Conservation (phyloP, 495 filamentous ascomycete genomes). For the Neurospora sp. region DNA sequence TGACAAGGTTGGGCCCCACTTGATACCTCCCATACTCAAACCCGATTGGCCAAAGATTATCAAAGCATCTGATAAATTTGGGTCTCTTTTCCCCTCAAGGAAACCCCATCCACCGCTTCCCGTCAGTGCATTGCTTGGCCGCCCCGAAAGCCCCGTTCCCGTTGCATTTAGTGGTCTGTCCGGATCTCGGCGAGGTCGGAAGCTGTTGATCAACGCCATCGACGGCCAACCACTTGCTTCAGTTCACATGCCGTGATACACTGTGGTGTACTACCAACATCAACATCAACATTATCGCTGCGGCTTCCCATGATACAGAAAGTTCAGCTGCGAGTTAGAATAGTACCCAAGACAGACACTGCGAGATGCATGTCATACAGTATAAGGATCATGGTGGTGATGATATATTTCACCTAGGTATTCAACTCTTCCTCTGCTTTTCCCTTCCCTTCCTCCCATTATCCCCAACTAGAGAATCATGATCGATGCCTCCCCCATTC, state of each 20-base stretch:
- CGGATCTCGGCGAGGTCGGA: neutral
- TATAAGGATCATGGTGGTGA: neutral
- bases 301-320: neutral
- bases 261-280: neutral
- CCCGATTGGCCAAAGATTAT: constrained; percentile 22
- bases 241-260: neutral
- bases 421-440: neutral
- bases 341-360: neutral
- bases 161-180: neutral
- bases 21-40: neutral
- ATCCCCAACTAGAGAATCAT: neutral
- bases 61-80: constrained; percentile 18
- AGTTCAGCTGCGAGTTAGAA: neutral
- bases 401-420: neutral
- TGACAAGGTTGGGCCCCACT: neutral
- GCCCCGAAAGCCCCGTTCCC: neutral
- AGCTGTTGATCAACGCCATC: neutral
- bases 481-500: neutral
- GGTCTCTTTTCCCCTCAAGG: neutral
- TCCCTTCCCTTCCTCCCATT: neutral
- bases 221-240: neutral
- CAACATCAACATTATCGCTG: neutral
- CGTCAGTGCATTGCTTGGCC: neutral
- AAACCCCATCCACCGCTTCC: neutral
- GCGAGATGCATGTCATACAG: neutral